Conservation (phyloP, 208 protist genomes). For the Trichomonas tenax region DNA sequence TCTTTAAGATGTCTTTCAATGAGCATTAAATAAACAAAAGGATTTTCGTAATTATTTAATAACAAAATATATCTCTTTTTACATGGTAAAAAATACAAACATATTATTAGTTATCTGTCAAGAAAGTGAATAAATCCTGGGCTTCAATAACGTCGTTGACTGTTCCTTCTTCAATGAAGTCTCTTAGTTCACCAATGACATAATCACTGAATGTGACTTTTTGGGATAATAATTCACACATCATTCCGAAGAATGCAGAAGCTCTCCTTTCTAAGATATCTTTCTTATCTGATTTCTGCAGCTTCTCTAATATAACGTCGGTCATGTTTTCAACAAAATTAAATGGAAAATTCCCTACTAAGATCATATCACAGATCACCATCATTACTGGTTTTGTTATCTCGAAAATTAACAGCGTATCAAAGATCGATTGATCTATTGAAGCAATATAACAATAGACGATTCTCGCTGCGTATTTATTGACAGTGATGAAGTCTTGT, state of each 20-base stretch:
- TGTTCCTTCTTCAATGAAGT: not conserved
- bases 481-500: not conserved
- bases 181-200: not conserved
- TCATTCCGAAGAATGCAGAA: not conserved
- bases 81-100: no score
- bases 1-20: no score
- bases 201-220: not conserved
- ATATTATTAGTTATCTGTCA: not conserved
- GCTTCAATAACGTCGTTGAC: not conserved
- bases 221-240: not conserved
- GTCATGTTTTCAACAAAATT: not conserved
- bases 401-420: not conserved
- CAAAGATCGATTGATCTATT: not conserved
- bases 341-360: not conserved
- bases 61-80: no score
- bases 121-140: not conserved
- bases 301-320: not conserved
- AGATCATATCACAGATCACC: not conserved
- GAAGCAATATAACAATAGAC: not conserved
- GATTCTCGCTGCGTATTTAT: not conserved
- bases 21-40: no score
- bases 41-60: no score
- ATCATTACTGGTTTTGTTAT: not conserved
- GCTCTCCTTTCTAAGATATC: not conserved
- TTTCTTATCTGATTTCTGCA: not conserved